These are phyloP conservation scores for Candida sanyaensis DNA, from an alignment of 1,139 yeast species.

Conservation along the genomic window DNA sequence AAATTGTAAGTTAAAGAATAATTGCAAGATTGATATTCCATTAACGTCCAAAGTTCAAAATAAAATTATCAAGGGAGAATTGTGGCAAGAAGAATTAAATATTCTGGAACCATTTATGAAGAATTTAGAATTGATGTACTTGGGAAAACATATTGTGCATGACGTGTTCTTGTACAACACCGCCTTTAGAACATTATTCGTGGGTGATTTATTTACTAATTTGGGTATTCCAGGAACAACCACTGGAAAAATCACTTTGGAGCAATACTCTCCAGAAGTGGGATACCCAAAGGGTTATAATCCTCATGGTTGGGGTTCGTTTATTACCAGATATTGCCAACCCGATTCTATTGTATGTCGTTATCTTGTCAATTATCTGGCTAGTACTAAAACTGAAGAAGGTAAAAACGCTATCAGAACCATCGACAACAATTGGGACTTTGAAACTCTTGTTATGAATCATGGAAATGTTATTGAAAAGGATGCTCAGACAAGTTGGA, in stretches of 20 bases:
- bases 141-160: conserved; percentile 48
- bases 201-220: conserved; percentile 54
- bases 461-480: conserved; percentile 59
- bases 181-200: conserved; percentile 39
- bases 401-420: conserved; percentile 34
- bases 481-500: conserved; percentile 35
- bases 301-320: conserved; percentile 33
- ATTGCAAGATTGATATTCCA: conserved; percentile 4
- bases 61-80: conserved; percentile 53
- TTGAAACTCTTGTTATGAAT: conserved; percentile 51
- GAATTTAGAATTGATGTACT: conserved; percentile 46
- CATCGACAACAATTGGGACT: conserved; percentile 41
- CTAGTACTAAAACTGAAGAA: conserved; percentile 15
- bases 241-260: conserved; percentile 16
- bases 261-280: conserved; percentile 39
- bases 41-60: conserved; percentile 52
- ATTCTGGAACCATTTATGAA: conserved; percentile 19
- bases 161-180: conserved; percentile 49
- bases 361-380: conserved; percentile 19
- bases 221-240: conserved; percentile 18
- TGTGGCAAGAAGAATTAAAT: conserved; percentile 46
- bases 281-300: conserved; percentile 23
- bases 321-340: conserved; percentile 26
- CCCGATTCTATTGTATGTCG: conserved; percentile 30
- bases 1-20: conserved; percentile 3